Evolutionary conservation across 805 yeast genomes (phyloP), one percentile per base, ranked within the genome.

Genomic region (Candida coleopterorum): DNA sequence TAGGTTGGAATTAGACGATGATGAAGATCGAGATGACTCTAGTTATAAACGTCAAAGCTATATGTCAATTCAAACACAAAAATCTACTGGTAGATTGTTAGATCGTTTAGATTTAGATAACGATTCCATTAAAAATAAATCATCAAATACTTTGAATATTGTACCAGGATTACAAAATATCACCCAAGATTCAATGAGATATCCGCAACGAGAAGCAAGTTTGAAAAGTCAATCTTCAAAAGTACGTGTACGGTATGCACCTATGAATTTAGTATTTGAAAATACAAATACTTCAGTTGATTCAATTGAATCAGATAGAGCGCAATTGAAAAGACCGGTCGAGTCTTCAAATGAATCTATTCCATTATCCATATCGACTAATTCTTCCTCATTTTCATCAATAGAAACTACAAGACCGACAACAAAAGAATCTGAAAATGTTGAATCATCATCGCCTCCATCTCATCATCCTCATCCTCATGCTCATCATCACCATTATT

Each of bases 1-100:
- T 42, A 52, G 69, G 5, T 44, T 64, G 30, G 62, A 53, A 6
- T 46, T 62, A 14, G 64, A 59, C 21, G 49, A 47, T 12, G 53
- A 44, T 23, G 47, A 42, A 8, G 43, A 42, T 10, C 32, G 18
- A 18, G 28, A 15, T 38, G 28, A 38, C 43, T 43, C 18, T 23
- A 37, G 14, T 32, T 6, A 35, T 25, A 41, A 42, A 18, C 42
- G 56, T 11, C 43, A 47, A 35, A 51, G 54, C 29, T 36, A 46
- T 25, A 32, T 42, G 9, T 57, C 61, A n/a, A 48, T 58, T 11
- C 53, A 53, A 23, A 6, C 22, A 6, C 22, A 20, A 9, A 23
- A 29, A 15, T 49, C 63, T 18, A 52, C 57, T 9, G 64, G 62
- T 4, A 39, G 63, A 29, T 47, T 60, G 15, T 44, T 62, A 17